phyloP scores from a whole-genome alignment of 1,284 basidiomycete genomes.

The Cryptococcus amylolentus region DNA sequence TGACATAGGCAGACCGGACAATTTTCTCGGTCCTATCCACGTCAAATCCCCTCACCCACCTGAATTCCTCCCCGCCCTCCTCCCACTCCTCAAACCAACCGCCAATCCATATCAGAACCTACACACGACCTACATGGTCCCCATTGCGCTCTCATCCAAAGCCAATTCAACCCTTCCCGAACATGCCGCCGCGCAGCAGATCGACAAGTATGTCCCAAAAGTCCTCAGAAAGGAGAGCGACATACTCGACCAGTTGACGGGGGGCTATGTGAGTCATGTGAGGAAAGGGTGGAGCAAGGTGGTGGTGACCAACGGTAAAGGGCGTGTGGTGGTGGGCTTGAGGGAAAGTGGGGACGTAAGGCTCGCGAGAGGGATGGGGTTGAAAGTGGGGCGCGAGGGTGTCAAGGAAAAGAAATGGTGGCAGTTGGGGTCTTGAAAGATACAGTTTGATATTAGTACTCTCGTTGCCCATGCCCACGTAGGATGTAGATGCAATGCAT shows the following conservation, averaged over 20 bases:
- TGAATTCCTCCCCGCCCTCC: constrained; percentile 21
- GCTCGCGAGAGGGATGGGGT: constrained; percentile 16
- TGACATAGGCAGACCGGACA: constrained; percentile 21
- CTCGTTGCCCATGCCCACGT: background rate
- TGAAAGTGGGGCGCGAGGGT: constrained; percentile 27
- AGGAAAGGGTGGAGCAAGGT: constrained; percentile 30
- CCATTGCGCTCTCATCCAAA: constrained; percentile 12
- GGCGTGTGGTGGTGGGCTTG: constrained; percentile 31
- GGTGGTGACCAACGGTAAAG: constrained; percentile 22
- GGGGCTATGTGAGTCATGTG: constrained; percentile 18
- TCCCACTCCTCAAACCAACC: constrained; percentile 21
- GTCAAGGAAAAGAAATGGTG: constrained; percentile 30
- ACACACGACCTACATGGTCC: constrained; percentile 35
- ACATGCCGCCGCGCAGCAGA: constrained; percentile 15
- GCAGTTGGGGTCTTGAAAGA: background rate
- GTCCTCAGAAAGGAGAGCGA: constrained; percentile 27
- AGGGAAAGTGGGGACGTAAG: constrained; percentile 27
- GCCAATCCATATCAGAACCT: constrained; percentile 28
- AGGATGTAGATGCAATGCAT: background rate
- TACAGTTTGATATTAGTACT: background rate
- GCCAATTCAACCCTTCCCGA: constrained; percentile 11
- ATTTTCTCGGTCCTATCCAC: constrained; percentile 35
- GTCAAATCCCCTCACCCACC: constrained; percentile 20
- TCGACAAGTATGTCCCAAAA: constrained; percentile 29
- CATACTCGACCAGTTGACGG: constrained; percentile 26